phyloP scores from a whole-genome alignment of 2,329 filamentous ascomycete species.

The Xenoacremonium recifei region DNA sequence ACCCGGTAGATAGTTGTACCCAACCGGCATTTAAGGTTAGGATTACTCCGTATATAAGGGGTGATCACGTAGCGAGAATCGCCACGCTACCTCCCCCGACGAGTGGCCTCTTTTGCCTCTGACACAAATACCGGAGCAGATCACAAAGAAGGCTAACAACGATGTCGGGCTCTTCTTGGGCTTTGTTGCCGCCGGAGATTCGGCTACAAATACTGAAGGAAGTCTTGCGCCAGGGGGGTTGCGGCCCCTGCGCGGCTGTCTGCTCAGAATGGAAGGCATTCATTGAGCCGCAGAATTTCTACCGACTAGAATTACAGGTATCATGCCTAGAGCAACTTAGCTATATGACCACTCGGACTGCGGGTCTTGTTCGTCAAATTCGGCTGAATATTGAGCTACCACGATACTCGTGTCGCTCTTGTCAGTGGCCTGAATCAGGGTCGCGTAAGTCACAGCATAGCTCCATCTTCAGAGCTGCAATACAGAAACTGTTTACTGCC shows the following conservation, averaged over 20 bases:
- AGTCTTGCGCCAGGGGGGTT: no score
- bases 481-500: conserved; percentile 27
- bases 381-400: conserved; percentile 14
- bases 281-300: conserved; percentile 9
- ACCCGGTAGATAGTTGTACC: no score
- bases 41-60: no score
- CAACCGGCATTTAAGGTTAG: no score
- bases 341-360: conserved; percentile 6
- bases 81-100: no score
- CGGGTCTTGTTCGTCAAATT: conserved; percentile 8
- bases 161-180: no score
- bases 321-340: conserved; percentile 8
- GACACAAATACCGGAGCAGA: no score
- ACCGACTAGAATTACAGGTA: conserved; percentile 8
- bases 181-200: no score
- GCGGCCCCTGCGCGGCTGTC: conserved; percentile 8
- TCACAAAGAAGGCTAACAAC: no score
- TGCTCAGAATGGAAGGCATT: conserved; percentile 11
- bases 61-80: no score
- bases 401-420: conserved; percentile 12
- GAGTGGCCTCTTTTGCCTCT: no score
- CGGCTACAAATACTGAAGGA: no score
- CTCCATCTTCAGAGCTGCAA: conserved; percentile 15
- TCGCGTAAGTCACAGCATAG: conserved; percentile 2
- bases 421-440: conserved; percentile 4